Conservation (phyloP, 2,329 filamentous ascomycete species). For the Venturia effusa region DNA sequence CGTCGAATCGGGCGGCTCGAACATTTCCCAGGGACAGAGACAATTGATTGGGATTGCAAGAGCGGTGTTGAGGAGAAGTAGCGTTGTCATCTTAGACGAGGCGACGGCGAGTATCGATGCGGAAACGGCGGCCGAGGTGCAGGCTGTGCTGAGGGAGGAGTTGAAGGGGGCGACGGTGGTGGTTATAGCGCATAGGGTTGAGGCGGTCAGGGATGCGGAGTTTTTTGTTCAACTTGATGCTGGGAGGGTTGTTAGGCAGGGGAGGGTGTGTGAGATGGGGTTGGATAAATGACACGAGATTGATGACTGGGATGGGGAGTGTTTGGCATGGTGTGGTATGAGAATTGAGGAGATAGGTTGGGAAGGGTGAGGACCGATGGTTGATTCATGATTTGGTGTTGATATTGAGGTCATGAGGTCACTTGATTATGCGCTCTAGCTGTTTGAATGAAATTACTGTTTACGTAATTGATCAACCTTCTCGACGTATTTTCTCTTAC, state of each 20-base stretch:
- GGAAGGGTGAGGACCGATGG: no score
- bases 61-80: conserved; percentile 48
- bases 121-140: conserved; percentile 47
- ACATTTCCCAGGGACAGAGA: conserved; percentile 53
- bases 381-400: no score
- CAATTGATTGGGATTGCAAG: conserved; percentile 54
- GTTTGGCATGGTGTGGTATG: neutral
- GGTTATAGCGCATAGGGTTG: conserved; percentile 53
- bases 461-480: no score
- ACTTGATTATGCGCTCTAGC: no score
- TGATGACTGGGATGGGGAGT: conserved; percentile 16
- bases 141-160: conserved; percentile 44
- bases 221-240: conserved; percentile 44
- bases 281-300: conserved; percentile 16
- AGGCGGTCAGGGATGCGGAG: conserved; percentile 49
- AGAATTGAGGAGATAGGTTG: no score
- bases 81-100: conserved; percentile 55
- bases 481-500: no score
- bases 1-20: conserved; percentile 50
- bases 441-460: no score
- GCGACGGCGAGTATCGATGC: conserved; percentile 34
- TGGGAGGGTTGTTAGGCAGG: conserved; percentile 31
- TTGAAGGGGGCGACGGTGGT: conserved; percentile 50
- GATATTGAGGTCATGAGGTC: no score
- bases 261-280: conserved; percentile 20